A percentile compares a stretch with the other conserved stretches of the same genome.
Evolutionary conservation across 495 filamentous ascomycete genomes (phyloP).

Genomic region (Xylaria intraflava): DNA sequence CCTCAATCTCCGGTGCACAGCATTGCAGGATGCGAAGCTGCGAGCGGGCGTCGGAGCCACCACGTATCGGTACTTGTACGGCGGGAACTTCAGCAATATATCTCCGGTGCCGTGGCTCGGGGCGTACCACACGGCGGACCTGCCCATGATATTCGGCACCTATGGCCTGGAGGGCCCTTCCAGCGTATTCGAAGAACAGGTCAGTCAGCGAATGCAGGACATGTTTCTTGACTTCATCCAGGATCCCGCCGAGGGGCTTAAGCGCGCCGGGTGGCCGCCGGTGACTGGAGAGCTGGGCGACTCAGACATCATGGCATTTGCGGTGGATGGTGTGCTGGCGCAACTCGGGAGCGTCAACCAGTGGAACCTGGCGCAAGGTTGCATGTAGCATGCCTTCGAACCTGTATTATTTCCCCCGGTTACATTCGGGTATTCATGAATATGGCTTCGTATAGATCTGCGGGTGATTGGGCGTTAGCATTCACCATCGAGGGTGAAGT

Average conservation of each 20-base stretch:
- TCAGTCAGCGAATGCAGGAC: conserved; percentile 38
- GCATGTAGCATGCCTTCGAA: too few relatives aligned
- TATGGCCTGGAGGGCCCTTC: conserved; percentile 26
- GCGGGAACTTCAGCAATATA: conserved; percentile 36
- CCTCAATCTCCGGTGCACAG: not conserved
- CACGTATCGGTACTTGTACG: conserved; percentile 31
- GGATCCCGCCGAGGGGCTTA: not conserved
- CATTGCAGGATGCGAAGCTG: not conserved
- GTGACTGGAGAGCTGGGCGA: not conserved
- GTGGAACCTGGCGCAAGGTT: not conserved
- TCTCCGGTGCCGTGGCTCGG: conserved; percentile 36
- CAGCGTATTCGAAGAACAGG: conserved; percentile 29
- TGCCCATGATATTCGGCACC: conserved; percentile 41
- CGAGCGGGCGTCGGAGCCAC: not conserved
- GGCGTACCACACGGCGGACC: conserved; percentile 29
- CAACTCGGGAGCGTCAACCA: not conserved
- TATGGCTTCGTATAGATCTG: too few relatives aligned
- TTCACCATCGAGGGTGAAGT: too few relatives aligned
- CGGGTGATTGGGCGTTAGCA: too few relatives aligned
- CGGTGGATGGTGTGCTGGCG: not conserved
- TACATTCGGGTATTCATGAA: too few relatives aligned
- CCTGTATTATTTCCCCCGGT: too few relatives aligned
- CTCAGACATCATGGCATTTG: not conserved
- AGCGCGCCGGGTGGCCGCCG: not conserved
- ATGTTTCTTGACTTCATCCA: conserved; percentile 26